Conservation (phyloP, 208 protist species). For the Acanthamoeba healyi region DNA sequence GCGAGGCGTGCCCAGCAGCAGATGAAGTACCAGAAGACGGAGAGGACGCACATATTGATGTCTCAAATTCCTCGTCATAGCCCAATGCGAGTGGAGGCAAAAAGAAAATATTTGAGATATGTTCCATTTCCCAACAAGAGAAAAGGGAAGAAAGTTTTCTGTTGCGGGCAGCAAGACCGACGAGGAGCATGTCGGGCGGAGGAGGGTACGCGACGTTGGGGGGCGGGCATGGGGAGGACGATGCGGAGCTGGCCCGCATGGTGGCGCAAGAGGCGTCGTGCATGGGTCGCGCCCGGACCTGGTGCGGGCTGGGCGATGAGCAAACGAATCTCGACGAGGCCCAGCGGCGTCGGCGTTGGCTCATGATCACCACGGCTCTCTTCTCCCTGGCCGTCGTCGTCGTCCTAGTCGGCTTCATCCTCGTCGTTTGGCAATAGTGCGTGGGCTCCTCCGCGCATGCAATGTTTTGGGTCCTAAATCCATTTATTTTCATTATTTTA, state of each 20-base stretch:
- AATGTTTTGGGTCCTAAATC: constrained; percentile 16
- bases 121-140: no score
- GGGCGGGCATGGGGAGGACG: background rate
- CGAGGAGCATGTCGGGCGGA: background rate
- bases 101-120: no score
- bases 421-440: constrained; percentile 52
- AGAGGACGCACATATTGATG: no score
- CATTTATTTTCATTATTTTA: background rate
- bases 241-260: background rate
- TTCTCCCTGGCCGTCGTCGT: constrained; percentile 26
- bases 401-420: constrained; percentile 50
- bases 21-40: no score
- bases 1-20: background rate
- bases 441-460: background rate
- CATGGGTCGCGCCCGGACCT: background rate
- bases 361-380: constrained; percentile 5
- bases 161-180: no score
- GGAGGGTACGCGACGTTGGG: background rate
- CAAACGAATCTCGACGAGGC: background rate
- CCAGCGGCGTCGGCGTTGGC: background rate
- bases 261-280: background rate
- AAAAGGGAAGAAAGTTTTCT: background rate
- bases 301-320: background rate
- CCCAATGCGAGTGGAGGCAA: no score
- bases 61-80: no score